Base-by-base conservation (phyloP, 306 rosid species). In the Bauhinia variegata region DNA sequence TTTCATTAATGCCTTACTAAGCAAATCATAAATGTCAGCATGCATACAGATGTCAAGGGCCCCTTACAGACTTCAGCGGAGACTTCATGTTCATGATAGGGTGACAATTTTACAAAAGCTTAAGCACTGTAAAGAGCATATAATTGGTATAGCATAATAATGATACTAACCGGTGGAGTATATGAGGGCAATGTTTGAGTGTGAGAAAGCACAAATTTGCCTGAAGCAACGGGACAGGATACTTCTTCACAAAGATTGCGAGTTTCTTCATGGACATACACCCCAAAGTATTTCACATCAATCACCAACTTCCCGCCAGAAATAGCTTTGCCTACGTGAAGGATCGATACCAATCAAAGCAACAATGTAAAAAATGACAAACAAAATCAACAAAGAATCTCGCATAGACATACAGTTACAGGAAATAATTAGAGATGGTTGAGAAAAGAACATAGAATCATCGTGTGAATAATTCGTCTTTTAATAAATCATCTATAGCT, bases 111-210 rank as follows among this genome's bases (percentile, higher is more conserved):
- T 8, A 67, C 15, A 39, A 56, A 18, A 10, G 23, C 14, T 11
- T 61, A 6, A 16, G 65, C 57, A 61, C 39, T 61, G 53, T 30
- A 62, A 60, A 67, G 60, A 46, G 44, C 63, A 42, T 37, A 48
- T 7, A 66, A 63, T 15, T 38, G 62, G 57, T 44, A 53, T 32
- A 73, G 28, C 2, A 23, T 23, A 23, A 23, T 23, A 23, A 17
- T 46, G 82, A 77, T 73, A 85, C 96, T 84, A 53, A 92, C 96
- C 66, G 89, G 96, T 37, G 96, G 98, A 38, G 96, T 84, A 62
- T 79, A 48, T 42, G 73, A 10, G 65, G 96, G 96, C 85, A 89
- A 70, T 33, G 78, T 72, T 78, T 89, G 96, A 17, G 84, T 67
- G 82, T 92, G 96, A 65, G 96, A 60, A 68, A 92, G 74, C 71